A percentile compares a stretch with the other conserved stretches of the same genome.
Conservation (phyloP, 192 early-diverging fungal species). For the Kappamyces sp. region DNA sequence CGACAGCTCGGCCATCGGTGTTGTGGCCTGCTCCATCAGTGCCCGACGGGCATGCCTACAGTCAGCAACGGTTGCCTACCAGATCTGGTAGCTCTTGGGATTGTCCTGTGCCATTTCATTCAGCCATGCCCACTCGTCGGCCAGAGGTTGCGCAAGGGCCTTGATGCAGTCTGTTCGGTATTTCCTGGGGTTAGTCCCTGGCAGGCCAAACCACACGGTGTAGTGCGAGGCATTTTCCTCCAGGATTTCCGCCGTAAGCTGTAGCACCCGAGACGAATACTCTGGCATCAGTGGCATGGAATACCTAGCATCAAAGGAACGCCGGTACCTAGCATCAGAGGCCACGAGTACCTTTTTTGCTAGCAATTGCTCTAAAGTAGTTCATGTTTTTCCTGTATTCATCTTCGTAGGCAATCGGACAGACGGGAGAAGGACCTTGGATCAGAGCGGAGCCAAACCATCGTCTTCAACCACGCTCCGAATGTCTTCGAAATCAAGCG, state of each 20-base stretch:
- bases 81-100: conserved; percentile 94
- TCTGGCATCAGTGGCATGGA: conserved; percentile 55
- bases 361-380: conserved; percentile 77
- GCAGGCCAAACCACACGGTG: conserved; percentile 72
- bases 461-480: too few relatives aligned
- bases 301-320: too few relatives aligned
- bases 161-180: conserved; percentile 79
- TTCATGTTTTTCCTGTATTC: conserved; percentile 69
- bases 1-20: conserved; percentile 56
- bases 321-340: too few relatives aligned
- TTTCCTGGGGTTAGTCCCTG: conserved; percentile 38
- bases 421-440: conserved; percentile 6
- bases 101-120: conserved; percentile 61
- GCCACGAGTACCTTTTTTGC: too few relatives aligned
- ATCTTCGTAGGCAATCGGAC: neutral
- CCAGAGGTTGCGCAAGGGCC: conserved; percentile 58
- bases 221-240: conserved; percentile 88
- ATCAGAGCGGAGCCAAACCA: neutral
- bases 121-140: conserved; percentile 73
- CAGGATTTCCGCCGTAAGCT: conserved; percentile 76
- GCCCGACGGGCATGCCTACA: conserved; percentile 77
- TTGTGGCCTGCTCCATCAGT: conserved; percentile 53
- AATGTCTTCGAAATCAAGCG: too few relatives aligned
- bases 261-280: conserved; percentile 69
- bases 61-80: conserved; percentile 45